Evolutionary conservation across 257 asterid genomes (phyloP), one percentile per base, ranked within the genome.

Genomic region (Primulina huaijiensis): DNA sequence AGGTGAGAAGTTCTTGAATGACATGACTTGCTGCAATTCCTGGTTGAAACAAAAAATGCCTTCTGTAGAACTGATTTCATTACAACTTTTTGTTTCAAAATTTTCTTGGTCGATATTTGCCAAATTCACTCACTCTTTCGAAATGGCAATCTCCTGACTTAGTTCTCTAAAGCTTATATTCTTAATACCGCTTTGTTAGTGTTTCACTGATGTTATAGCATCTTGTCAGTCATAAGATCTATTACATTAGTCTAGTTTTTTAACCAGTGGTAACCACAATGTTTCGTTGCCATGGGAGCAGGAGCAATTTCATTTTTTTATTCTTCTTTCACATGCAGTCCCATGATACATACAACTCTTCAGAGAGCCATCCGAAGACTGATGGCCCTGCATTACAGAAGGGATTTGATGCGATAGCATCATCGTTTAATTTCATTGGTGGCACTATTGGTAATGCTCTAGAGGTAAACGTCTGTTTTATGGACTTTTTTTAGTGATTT

Each of bases 381-480:
- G 97, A 87, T 50, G 81, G 78, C 66, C 97, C 86, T 73, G 78
- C 83, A 23, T 75, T 90, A 76, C 97, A 88, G 77, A 92, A 81
- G 84, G 90, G 97, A 60, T 72, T 93, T 31, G 90, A 80, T 75
- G 89, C 83, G 6, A 78, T 94, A 71, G 82, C 96, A 20, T 89
- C 96, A 56, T 94, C 99, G 14, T 86, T 94, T 74, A 94, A 84
- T 82, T 86, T 86, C 80, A 89, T 93, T 40, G 92, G 98, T 20
- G 96, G 92, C 74, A 89, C 95, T 34, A 88, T 92, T 79, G 99
- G 99, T 43, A 91, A 88, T 86, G 95, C 96, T 73, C 86, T 91
- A 68, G 99, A 94, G 92, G 97, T 91, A 82, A 79, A 84, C 56
- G 70, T 77, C 78, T 66, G 3, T 56, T 7, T 53, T 3, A 43